Percentiles rank a stretch among this genome's conserved stretches.
Conservation (phyloP, 1,139 yeast species). For the Geotrichum phurueaensis region DNA sequence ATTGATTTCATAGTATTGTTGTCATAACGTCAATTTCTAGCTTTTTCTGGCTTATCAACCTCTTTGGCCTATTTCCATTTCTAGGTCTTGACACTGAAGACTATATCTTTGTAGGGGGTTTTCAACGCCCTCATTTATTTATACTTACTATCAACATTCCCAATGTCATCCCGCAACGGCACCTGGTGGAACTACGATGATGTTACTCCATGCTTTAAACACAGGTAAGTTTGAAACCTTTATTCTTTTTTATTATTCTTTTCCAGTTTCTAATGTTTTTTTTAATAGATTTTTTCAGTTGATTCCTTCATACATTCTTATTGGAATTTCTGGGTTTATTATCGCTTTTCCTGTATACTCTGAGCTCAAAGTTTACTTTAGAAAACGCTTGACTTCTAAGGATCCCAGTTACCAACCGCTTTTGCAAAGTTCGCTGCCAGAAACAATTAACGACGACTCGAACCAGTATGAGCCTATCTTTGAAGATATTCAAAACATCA, state of each 20-base stretch:
- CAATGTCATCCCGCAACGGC: conserved; percentile 22
- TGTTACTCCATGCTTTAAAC: conserved; percentile 27
- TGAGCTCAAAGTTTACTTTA: conserved; percentile 10
- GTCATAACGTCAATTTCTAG: too few relatives aligned
- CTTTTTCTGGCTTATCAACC: too few relatives aligned
- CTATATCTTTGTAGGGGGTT: too few relatives aligned
- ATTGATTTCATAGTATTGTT: too few relatives aligned
- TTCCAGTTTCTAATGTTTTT: neutral
- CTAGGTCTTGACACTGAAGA: too few relatives aligned
- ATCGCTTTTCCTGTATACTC: conserved; percentile 22
- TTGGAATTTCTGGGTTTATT: conserved; percentile 20
- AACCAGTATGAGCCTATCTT: neutral
- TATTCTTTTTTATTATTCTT: neutral
- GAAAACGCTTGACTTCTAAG: conserved; percentile 4
- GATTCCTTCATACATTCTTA: conserved; percentile 22
- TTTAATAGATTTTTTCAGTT: conserved; percentile 18
- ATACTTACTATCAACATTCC: neutral
- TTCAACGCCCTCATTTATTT: too few relatives aligned
- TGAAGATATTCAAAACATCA: conserved; percentile 18
- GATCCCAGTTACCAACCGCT: conserved; percentile 22
- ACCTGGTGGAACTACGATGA: conserved; percentile 30
- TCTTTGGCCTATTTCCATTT: too few relatives aligned
- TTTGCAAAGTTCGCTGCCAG: neutral
- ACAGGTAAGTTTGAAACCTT: conserved; percentile 24
- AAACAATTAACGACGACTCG: neutral